A percentile compares a stretch with the other conserved stretches of the same genome.
Conservation (phyloP, 2,329 filamentous ascomycete species). For the Xylaria digitata region DNA sequence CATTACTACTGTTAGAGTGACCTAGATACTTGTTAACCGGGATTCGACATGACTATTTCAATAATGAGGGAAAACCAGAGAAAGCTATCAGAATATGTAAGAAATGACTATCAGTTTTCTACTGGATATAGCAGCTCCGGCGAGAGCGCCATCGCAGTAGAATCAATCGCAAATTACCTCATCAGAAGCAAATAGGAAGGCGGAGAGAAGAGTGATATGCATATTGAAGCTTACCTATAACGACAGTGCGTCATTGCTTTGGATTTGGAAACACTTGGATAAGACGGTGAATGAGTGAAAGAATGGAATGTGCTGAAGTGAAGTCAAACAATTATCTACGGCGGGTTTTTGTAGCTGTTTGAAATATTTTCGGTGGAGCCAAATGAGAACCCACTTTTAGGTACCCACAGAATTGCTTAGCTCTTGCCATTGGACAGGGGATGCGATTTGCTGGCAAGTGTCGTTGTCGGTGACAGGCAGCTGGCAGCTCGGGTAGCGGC, state of each 20-base stretch:
- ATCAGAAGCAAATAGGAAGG: constrained; percentile 66
- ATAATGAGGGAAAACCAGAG: constrained; percentile 2
- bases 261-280: background rate
- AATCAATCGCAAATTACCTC: constrained; percentile 99
- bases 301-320: background rate
- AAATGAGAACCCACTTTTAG: background rate
- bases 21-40: constrained; percentile 30
- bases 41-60: background rate
- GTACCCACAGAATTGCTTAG: background rate
- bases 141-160: constrained; percentile 84
- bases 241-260: too few relatives aligned
- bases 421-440: constrained; percentile 16
- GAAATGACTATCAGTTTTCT: constrained; percentile 89
- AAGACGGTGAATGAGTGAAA: background rate
- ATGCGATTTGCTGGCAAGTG: constrained; percentile 10
- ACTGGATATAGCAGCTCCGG: constrained; percentile 86
- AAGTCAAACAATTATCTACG: background rate
- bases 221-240: constrained; percentile 24
- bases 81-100: constrained; percentile 95
- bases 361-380: constrained; percentile 24
- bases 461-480: background rate
- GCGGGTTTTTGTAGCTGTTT: constrained; percentile 28
- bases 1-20: background rate
- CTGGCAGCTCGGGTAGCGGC: constrained; percentile 35
- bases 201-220: constrained; percentile 37